phyloP scores from a whole-genome alignment of 176 grass and related monocot genomes.

The Aegilops tauschii region DNA sequence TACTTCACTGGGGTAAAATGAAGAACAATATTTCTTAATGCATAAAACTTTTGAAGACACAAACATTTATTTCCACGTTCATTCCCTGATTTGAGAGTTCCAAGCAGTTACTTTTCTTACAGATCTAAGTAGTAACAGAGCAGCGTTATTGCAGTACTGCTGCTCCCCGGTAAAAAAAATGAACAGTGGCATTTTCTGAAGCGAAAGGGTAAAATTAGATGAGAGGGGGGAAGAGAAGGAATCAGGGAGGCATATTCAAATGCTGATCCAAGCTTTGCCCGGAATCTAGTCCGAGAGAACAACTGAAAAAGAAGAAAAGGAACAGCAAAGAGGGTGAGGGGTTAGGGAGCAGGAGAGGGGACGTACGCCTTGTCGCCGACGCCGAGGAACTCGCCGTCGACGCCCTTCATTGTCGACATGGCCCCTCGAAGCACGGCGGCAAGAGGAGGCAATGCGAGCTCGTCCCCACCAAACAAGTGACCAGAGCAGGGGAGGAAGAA shows the following conservation, averaged over 20 bases:
- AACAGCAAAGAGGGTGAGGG: not conserved
- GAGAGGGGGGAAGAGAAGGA: not conserved
- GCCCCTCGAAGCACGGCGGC: not conserved
- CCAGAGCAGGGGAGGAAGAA: not conserved
- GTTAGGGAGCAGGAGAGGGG: not conserved
- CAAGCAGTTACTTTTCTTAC: not conserved
- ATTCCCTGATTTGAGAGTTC: not conserved
- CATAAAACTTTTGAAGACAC: not conserved
- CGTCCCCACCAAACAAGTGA: not conserved
- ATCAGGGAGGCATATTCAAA: slow-evolving; percentile 25
- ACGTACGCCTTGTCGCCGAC: slow-evolving; percentile 62
- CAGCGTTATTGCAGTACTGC: not conserved
- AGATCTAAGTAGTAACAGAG: not conserved
- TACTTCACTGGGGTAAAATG: not conserved
- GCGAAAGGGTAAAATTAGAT: not conserved
- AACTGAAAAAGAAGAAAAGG: slow-evolving; percentile 1
- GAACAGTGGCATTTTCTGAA: not conserved
- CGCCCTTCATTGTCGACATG: slow-evolving; percentile 55
- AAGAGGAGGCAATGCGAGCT: not conserved
- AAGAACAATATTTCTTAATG: not conserved
- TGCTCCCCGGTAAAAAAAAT: not conserved
- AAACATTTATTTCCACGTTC: not conserved
- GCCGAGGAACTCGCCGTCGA: slow-evolving; percentile 73
- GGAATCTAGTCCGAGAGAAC: slow-evolving; percentile 20
- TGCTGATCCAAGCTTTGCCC: slow-evolving; percentile 12